Evolutionary conservation across 2,329 filamentous ascomycete species (phyloP), one percentile per base, ranked within the genome.

Genomic region (Calonectria pseudoreteaudii): DNA sequence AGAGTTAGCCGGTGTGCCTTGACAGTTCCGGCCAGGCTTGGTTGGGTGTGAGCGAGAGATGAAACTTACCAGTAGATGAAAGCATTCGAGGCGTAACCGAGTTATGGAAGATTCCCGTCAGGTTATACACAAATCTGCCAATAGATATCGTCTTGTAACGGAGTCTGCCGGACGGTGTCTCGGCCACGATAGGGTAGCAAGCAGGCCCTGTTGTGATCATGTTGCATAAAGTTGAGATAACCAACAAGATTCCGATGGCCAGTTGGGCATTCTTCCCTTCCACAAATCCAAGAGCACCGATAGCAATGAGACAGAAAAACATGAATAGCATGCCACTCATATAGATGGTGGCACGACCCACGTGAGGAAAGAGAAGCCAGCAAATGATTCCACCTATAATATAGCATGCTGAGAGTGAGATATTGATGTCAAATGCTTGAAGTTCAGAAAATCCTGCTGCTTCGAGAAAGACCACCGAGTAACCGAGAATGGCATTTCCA

Each of bases 141-240:
- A 89, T 80, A 1, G 86, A 85, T 0, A 88, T 85, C 0, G 87
- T 88, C 80, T 88, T 87, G 41, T 85, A 83, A 13, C 86, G 82
- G 1, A 89, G 82, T 14, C 87, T 82, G 2, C 83, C 85, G 0
- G 87, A 87, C 0, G 87, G 86, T 2, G 84, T 81, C 77, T 86
- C 85, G 1, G 85, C 79, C 0, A 86, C 83, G 31, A 86, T 82
- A 3, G 83, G 83, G 77, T 86, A 86, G 50, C 83, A 83, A 18
- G 84, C 82, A 0, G 83, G 83, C 0, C 83, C 83, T 13, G 83
- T 74, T 0, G 82, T 84, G 18, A 84, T 82, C 82, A 83, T 84
- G 23, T 83, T 84, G 49, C 75, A 76, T 28, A 84, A 47, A 0
- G 80, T 83, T 1, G 80, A 83, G 3, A 82, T 75, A 7, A 83